Conservation (phyloP, 2,329 filamentous ascomycete genomes). For the Botryosphaeria dothidea region DNA sequence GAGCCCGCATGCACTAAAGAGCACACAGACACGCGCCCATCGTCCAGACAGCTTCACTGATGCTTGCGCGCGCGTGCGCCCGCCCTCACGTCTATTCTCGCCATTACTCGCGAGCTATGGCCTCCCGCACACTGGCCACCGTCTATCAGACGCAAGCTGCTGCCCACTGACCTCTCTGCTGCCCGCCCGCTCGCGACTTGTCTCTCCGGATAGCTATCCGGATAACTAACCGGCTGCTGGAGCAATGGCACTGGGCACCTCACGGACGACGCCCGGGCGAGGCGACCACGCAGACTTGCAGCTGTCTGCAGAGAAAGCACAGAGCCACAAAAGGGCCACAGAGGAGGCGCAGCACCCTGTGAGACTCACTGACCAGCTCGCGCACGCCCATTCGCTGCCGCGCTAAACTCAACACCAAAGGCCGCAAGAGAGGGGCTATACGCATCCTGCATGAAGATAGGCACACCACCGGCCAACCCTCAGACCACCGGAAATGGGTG, state of each 20-base stretch:
- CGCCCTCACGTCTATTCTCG: background rate
- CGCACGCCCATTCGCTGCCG: background rate
- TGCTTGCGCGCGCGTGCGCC: background rate
- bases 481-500: background rate
- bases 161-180: background rate
- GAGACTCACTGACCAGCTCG: background rate
- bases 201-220: conserved; percentile 14
- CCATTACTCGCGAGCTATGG: background rate
- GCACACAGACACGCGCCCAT: background rate
- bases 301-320: background rate
- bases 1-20: background rate
- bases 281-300: background rate
- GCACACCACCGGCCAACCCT: background rate
- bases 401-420: conserved; percentile 15
- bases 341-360: conserved; percentile 11
- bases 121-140: conserved; percentile 12
- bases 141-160: background rate
- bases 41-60: background rate
- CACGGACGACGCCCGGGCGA: background rate
- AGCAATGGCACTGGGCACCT: background rate
- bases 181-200: background rate
- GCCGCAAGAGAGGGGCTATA: background rate
- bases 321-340: conserved; percentile 1
- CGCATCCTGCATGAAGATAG: background rate
- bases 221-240: conserved; percentile 13